Evolutionary conservation across 2,329 filamentous ascomycete genomes (phyloP), one percentile per base, ranked within the genome.

Genomic region (Didymosphaeria variabile): DNA sequence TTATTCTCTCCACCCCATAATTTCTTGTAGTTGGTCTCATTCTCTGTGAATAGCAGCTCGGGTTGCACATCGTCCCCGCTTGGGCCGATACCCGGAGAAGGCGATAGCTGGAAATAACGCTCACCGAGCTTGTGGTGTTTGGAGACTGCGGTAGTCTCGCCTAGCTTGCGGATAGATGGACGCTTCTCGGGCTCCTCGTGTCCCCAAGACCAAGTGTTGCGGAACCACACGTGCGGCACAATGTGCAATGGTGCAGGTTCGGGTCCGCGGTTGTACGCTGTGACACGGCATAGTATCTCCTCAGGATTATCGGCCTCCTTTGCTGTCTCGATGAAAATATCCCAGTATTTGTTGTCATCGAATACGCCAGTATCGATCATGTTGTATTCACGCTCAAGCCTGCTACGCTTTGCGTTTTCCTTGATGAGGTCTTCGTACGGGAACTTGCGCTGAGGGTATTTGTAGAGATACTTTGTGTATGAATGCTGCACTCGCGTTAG

Each of bases 401-500:
- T 92, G 58, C 86, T 85, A 66, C 94, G 88, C 67, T 85, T 87
- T 46, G 89, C 93, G 75, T 97, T 98, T 74, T 96, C 92, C 66
- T 92, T 84, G 67, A 96, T 82, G 50, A 98, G 84, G 67, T 97
- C 89, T 78, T 97, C 86, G 82, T 98, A 98, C 2, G 94, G 95
- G 73, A 98, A 98, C 65, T 90, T 88, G 71, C 86, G 87, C 80
- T 98, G 94, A 0, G 95, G 95, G 72, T 97, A 96, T 80, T 98
- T 98, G 87, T 98, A 98, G 68, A 98, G 89, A 75, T 90, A 96
- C 79, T 98, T 98, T 94, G 98, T 98, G 83, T 98, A 98, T 31
- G 94, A 97, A 80, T 97, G 94, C 91, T 94, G 77, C 32, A 60
- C 21, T 29, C 3, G 47, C 70, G 67, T 66, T 64, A 68, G 63